Evolutionary conservation across 1,284 basidiomycete genomes (phyloP), one percentile per base, ranked within the genome.

Genomic region (Fereydounia khargensis): DNA sequence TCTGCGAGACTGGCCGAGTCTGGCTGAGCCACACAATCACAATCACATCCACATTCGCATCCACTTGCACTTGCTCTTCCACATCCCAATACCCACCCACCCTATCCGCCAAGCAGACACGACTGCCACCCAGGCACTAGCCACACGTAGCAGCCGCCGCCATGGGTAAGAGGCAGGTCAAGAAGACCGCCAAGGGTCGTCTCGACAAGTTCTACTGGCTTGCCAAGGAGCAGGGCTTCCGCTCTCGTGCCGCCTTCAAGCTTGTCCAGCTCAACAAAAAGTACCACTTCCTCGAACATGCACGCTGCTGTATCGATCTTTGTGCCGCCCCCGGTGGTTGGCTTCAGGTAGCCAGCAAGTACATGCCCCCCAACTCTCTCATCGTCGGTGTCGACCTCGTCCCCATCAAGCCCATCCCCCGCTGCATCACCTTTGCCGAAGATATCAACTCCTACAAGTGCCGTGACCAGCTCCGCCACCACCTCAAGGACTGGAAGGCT

Each of bases 401-500:
- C 16, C 84, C 95, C 57, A 98, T 99, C 65, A 94, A 88, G 78
- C 89, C 94, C 31, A 91, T 99, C 46, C 94, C 92, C 39, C 85
- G 89, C 35, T 89, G 91, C 40, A 85, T 88, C 37, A 95, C 95
- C 0, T 95, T 97, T 73, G 84, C 89, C 28, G 82, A 91, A 51
- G 95, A 99, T 74, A 98, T 99, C 72, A 98, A 95, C 18, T 96
- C 91, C 4, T 80, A 86, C 9, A 84, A 87, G 52, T 99, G 95
- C 78, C 85, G 95, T 46, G 86, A 88, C 73, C 83, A 87, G 58
- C 84, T 99, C 42, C 85, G 89, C 38, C 80, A 80, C 30, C 90
- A 96, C 77, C 80, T 98, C 58, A 97, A 98, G 78, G 92, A 97
- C 77, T 98, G 95, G 94, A 95, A 92, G 78, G 95, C 95, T n/a